Base-by-base conservation (phyloP, 2,329 filamentous ascomycete genomes). In the Tolypocladium ovalisporum region DNA sequence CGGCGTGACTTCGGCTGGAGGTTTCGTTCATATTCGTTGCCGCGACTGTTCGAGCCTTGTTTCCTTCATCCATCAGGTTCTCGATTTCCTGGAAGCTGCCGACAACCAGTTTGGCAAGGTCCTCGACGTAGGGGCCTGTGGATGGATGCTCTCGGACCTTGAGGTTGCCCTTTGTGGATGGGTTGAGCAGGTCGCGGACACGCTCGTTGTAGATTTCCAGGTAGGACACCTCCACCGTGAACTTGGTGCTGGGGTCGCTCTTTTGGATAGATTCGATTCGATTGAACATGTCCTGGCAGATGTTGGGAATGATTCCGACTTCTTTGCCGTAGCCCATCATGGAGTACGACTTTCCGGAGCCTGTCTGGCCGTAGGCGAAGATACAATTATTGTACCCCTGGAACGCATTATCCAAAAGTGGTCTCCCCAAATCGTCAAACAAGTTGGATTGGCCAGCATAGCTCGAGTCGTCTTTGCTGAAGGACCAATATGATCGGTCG, bases 1-100 rank as follows among this genome's bases (percentile, higher is more conserved):
- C 95, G 44, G 94, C 94, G 73, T 99, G 94, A 70, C 93, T 97
- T 78, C 94, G 87, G 82, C 91, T 96, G 59, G 91, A 97, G 0
- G 95, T 99, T 74, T 97, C 94, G 79, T 99, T 99, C 94, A 99
- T 99, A 81, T 97, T 99, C 42, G 94, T 99, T 9, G 94, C 94
- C 3, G 94, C 94, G 42, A 99, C 94, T 0, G 94, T 99, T 78
- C 94, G 83, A 37, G 94, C 94, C 75, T 99, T 99, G 79, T 99
- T 99, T 67, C 94, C 94, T 74, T 97, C 93, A 69, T 99, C 94
- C 94, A 99, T 99, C 66, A 99, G 76, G 69, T 97, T 87, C 68
- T 99, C 94, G 63, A 99, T 97, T 70, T 99, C 95, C 56, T 87
- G 81, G 70, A 99, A 97, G 59, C 90, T 93, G 64, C 90, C 85